These are phyloP conservation scores for Sporothrix globosa DNA, from an alignment of 2,329 filamentous ascomycete species.

Conservation along the genomic window DNA sequence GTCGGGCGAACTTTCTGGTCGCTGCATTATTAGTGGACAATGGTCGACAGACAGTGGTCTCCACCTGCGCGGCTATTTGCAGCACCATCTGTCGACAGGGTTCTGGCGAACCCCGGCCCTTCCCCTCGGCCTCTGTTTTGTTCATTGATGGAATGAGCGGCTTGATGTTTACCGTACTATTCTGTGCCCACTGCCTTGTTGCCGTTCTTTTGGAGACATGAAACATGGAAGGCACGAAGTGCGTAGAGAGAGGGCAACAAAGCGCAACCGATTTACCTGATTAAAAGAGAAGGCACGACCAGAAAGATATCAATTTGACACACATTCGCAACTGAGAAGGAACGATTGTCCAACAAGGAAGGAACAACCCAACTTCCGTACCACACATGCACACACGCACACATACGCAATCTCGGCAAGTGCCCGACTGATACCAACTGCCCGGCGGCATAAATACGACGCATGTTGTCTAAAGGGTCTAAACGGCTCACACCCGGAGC, in stretches of 20 bases:
- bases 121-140: background rate
- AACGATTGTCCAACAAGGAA: background rate
- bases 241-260: background rate
- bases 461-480: background rate
- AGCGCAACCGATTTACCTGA: background rate
- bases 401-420: background rate
- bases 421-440: background rate
- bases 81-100: constrained; percentile 11
- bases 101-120: background rate
- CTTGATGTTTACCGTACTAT: too few relatives aligned
- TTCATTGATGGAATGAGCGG: background rate
- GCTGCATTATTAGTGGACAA: constrained; percentile 10
- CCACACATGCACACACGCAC: background rate
- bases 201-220: background rate
- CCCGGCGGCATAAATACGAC: background rate
- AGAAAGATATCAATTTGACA: background rate
- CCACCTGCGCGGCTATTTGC: constrained; percentile 32
- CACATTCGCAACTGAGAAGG: background rate
- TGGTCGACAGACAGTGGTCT: constrained; percentile 5
- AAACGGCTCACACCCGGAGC: background rate
- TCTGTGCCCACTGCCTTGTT: background rate
- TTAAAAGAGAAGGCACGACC: background rate
- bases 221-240: background rate
- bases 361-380: background rate
- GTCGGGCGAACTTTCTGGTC: constrained; percentile 18